Evolutionary conservation across 225 moss, liverwort and hornwort species (phyloP).

Genomic region (Physcomitrium patens): DNA sequence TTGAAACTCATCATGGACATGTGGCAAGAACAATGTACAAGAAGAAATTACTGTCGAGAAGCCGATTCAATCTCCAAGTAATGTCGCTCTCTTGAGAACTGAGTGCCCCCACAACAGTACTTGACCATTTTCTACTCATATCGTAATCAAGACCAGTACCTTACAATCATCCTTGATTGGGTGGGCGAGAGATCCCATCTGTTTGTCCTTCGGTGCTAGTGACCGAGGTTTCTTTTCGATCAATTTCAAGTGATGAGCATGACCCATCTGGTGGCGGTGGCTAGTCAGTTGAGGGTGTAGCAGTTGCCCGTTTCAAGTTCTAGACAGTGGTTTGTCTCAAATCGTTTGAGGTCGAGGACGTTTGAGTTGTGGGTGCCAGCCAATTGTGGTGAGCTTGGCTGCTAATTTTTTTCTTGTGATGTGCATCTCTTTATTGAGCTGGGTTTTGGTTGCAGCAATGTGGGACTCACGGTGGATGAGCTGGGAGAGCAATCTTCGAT

Average conservation of each 20-base stretch:
- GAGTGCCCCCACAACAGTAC: background rate
- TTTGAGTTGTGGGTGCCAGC: background rate
- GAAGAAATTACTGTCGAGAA: too few species aligned
- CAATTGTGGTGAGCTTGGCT: conserved; percentile 23
- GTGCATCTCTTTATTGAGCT: background rate
- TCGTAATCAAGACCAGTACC: background rate
- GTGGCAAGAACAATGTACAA: too few species aligned
- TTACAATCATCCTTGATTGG: background rate
- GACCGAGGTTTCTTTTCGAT: too few species aligned
- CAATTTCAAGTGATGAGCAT: background rate
- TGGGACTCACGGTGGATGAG: background rate
- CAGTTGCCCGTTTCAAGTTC: background rate
- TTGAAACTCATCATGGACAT: too few species aligned
- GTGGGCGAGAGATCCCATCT: background rate
- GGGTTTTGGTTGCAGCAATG: background rate
- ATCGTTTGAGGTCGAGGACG: background rate
- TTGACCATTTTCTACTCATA: background rate
- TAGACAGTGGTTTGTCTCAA: background rate
- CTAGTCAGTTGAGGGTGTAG: background rate
- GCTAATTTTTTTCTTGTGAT: too few species aligned
- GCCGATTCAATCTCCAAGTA: too few species aligned
- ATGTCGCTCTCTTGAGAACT: too few species aligned
- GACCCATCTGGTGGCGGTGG: background rate
- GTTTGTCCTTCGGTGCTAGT: background rate
- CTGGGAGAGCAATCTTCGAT: background rate